Base-by-base conservation (phyloP, 768 basidiomycete species). In the Fomitopsis pulvina region DNA sequence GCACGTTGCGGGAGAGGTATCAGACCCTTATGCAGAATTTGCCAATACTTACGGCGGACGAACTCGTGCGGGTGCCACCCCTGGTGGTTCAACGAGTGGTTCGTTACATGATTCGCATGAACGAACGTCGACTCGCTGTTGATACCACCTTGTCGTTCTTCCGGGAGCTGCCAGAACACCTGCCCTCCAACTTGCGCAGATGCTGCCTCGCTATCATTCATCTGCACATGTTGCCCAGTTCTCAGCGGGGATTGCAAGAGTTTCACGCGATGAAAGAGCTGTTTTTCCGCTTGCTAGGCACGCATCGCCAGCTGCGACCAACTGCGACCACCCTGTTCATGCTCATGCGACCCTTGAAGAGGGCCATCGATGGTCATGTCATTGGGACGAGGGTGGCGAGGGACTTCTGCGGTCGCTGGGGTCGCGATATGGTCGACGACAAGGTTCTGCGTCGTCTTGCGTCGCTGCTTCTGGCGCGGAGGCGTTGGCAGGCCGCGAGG, bases 391-490 rank as follows among this genome's bases (percentile, higher is more conserved):
- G 67, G 29, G 62, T 76, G 26, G 58, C 80, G 22, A 55, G 56
- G 38, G 57, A 62, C 39, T 87, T 82, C 61, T 68, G 68, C 55
- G 60, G 61, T 46, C 68, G 70, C 55, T 88, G 81, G 81, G 85
- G 86, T 2, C 48, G 64, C 18, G 63, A 62, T 22, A 67, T 83
- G 4, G 76, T 76, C 56, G 79, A 85, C 65, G 68, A 72, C 45
- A 67, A 71, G 20, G 84, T 88, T 20, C 73, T 77, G 58, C 75
- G 80, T 50, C 77, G 82, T 37, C 63, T 88, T 46, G 74, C 74
- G 4, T 66, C 63, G 37, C 68, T 85, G 41, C 85, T 84, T 26
- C 58, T 83, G 48, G 85, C 82, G 62, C 79, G 88, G 67, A 50
- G 57, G 4, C 38, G 46, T 1, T 9, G 29, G 2, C 39, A 12